Evolutionary conservation across 306 rosid species (phyloP), one percentile per base, ranked within the genome.

Genomic region (Amphicarpaea edgeworthii): DNA sequence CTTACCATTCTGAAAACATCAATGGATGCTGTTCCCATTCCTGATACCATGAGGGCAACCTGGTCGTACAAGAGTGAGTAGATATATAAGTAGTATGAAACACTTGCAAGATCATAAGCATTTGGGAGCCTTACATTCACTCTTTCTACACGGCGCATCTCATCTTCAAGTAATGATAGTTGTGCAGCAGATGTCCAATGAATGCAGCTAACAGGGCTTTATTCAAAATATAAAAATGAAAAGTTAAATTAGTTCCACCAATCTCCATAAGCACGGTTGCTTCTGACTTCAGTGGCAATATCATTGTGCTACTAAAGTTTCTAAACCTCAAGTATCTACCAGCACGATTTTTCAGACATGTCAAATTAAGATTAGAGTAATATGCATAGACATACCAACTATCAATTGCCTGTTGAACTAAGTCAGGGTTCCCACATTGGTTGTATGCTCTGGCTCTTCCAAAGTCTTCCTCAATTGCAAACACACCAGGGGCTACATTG

Each of bases 151-250:
- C 93, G 80, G 19, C 93, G 93, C 97, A 93, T 91, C 86, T 93
- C 98, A 80, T 93, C 97, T 82, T 93, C 98, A 3, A 93, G 96
- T 88, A 93, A 83, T 40, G 98, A 93, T 77, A 93, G 65, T 59
- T 93, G 96, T 37, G 97, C 90, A 68, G 98, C 96, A 76, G 98
- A 91, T 84, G 97, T 91, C 98, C 98, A 93, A 68, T 93, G 97
- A 82, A 93, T 93, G 89, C 98, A 93, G 79, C 91, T 95, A 54
- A 93, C 97, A 61, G 98, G 98, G 84, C 98, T 91, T 88, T 3
- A 81, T 20, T 21, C 32, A 23, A 34, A 32, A 62, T 5, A 4
- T 24, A 2, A 1, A 40, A 42, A 32, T 49, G 3, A 59, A 69
- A 58, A n/a, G 38, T 72, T 49, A 73, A 61, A 68, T 64, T 12